Evolutionary conservation across 192 early-diverging fungal species (phyloP).

Genomic region (Backusella australiensis): DNA sequence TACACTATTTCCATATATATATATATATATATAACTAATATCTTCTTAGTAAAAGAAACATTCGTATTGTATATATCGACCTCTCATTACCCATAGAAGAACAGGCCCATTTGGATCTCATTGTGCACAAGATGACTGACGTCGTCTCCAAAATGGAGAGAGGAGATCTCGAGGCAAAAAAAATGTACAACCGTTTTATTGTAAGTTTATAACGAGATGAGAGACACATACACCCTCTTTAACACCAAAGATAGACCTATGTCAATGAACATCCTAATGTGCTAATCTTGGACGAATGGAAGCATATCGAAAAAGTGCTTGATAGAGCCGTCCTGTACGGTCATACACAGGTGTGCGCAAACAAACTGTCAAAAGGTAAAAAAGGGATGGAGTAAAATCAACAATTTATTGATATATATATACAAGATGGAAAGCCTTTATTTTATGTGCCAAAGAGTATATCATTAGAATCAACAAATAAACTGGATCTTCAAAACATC

Average conservation of each 20-base stretch:
- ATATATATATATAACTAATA: neutral
- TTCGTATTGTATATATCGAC: slow-evolving; percentile 30
- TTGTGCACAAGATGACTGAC: slow-evolving; percentile 42
- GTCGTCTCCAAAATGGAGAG: slow-evolving; percentile 25
- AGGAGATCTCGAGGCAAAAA: slow-evolving; percentile 7
- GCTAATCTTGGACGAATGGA: slow-evolving; percentile 21
- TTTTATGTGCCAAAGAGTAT: slow-evolving; percentile 15
- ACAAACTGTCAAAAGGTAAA: neutral
- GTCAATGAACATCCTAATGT: slow-evolving; percentile 23
- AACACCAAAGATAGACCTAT: neutral
- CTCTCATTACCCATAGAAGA: slow-evolving; percentile 17
- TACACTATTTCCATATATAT: neutral
- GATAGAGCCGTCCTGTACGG: neutral
- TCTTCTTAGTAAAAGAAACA: slow-evolving; percentile 23
- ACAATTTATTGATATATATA: neutral
- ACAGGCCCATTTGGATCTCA: slow-evolving; percentile 28
- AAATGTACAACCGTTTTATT: slow-evolving; percentile 22
- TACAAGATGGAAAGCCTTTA: neutral
- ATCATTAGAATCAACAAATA: neutral
- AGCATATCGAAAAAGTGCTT: slow-evolving; percentile 16
- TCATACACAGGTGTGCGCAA: neutral
- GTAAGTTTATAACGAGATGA: neutral
- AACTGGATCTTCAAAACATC: neutral
- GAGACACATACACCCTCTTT: neutral
- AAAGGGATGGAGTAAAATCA: neutral